Conservation (phyloP, 2,329 filamentous ascomycete species). For the Incumbomyces delicatus region DNA sequence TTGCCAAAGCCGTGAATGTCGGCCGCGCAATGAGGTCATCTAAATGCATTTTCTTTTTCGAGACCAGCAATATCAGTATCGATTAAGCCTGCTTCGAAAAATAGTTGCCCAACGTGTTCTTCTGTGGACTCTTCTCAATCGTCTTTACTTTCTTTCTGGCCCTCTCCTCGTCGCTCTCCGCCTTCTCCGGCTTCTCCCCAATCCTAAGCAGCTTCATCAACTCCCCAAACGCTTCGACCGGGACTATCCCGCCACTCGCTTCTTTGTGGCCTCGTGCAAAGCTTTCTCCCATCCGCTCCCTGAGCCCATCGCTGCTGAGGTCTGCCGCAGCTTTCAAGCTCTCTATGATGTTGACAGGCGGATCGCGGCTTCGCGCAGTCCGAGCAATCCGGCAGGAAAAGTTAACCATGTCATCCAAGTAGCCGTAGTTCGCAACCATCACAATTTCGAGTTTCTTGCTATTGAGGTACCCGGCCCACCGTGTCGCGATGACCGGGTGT, state of each 20-base stretch:
- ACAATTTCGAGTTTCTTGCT: conserved; percentile 53
- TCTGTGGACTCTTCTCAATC: conserved; percentile 32
- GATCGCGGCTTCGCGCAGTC: conserved; percentile 42
- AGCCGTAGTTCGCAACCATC: conserved; percentile 58
- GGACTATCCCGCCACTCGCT: conserved; percentile 56
- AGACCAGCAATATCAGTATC: no score
- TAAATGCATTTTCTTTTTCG: no score
- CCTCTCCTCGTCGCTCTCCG: conserved; percentile 25
- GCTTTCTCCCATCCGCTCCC: conserved; percentile 48
- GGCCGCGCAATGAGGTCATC: no score
- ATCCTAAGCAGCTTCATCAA: conserved; percentile 50
- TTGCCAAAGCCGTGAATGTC: no score
- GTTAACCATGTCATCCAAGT: conserved; percentile 53
- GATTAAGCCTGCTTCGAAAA: conserved; percentile 35
- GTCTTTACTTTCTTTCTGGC: conserved; percentile 27
- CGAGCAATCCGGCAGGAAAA: conserved; percentile 57
- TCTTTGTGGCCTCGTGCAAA: conserved; percentile 60
- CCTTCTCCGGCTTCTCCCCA: conserved; percentile 43
- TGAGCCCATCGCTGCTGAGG: conserved; percentile 29
- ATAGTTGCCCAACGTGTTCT: conserved; percentile 48
- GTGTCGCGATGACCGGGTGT: conserved; percentile 57
- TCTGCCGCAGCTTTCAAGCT: conserved; percentile 45
- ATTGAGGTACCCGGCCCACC: conserved; percentile 54
- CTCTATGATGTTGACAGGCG: conserved; percentile 55
- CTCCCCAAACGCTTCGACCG: conserved; percentile 53